Conservation (phyloP, 208 protist species). For the Strigomonas oncopelti region DNA sequence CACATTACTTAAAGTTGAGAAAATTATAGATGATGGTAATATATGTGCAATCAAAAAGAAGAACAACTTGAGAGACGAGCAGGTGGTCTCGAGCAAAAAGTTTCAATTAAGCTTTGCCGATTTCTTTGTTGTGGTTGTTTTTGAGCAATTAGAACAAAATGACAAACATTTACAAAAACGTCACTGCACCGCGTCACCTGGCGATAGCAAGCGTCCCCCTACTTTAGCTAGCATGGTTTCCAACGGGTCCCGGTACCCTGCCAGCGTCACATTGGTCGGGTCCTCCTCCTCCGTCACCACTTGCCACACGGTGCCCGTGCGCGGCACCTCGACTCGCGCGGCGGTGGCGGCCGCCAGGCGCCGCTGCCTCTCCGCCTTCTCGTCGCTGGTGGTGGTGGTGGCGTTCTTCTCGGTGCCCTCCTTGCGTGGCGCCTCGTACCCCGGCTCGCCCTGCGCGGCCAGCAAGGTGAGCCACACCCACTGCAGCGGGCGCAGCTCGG, state of each 20-base stretch:
- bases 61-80: not conserved
- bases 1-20: no score
- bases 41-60: slow-evolving; percentile 12
- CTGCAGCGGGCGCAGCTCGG: slow-evolving; percentile 9
- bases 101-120: no score
- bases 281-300: slow-evolving; percentile 46
- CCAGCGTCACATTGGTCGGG: slow-evolving; percentile 62
- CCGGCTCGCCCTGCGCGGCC: not conserved
- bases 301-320: slow-evolving; percentile 64
- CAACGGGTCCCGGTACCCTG: slow-evolving; percentile 56
- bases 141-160: no score
- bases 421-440: not conserved
- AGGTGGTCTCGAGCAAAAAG: no score
- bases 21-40: not conserved
- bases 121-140: no score
- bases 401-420: not conserved
- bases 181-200: not conserved
- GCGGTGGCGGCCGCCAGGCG: not conserved
- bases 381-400: not conserved
- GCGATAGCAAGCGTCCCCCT: slow-evolving; percentile 35
- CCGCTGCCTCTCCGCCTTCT: not conserved
- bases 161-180: not conserved
- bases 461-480: slow-evolving; percentile 15
- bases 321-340: slow-evolving; percentile 15
- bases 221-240: slow-evolving; percentile 63